Evolutionary conservation across 257 asterid species (phyloP), one percentile per base, ranked within the genome.

Genomic region (Solanum chilense): DNA sequence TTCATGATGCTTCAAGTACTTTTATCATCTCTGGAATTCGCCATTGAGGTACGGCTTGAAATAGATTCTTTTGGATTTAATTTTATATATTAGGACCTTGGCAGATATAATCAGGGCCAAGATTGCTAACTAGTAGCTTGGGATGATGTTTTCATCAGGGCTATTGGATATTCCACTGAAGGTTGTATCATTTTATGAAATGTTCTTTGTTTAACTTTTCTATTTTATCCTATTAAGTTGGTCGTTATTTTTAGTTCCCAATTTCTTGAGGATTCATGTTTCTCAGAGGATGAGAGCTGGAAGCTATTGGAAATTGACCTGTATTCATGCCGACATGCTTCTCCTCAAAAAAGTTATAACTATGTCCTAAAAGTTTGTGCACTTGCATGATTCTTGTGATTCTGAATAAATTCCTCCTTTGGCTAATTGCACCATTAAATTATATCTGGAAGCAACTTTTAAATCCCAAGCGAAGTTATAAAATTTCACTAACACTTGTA

Each of bases 1-100:
- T 49, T 83, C 35, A 69, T 89, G 89, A 88, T 92, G 89, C 89
- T 90, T 82, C 96, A 93, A 89, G 93, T 93, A 29, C 92, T 95
- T 83, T 84, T 95, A 74, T 88, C 96, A 70, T 88, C 95, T 29
- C 82, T 86, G 66, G 96, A 95, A 87, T 87, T 89, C 73, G 90
- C 89, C 89, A 77, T 87, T 41, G 94, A 95, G 96, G 97, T 95
- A 84, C 69, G 84, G 25, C 84, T 83, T 42, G 27, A 27, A 81
- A 66, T 76, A 82, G 82, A 69, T 84, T 73, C 75, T 42, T 74
- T 81, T 82, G 45, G 49, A 75, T 56, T 52, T 87, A 60, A n/a
- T 70, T 31, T 85, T 31, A 73, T 80, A 85, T 69, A 35, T 52
- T 78, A 68, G 87, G 77, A 74, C 84, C 42, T 73, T 10, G 78